Base-by-base conservation (phyloP, 2,329 filamentous ascomycete species). In the Colletotrichum aenigma region DNA sequence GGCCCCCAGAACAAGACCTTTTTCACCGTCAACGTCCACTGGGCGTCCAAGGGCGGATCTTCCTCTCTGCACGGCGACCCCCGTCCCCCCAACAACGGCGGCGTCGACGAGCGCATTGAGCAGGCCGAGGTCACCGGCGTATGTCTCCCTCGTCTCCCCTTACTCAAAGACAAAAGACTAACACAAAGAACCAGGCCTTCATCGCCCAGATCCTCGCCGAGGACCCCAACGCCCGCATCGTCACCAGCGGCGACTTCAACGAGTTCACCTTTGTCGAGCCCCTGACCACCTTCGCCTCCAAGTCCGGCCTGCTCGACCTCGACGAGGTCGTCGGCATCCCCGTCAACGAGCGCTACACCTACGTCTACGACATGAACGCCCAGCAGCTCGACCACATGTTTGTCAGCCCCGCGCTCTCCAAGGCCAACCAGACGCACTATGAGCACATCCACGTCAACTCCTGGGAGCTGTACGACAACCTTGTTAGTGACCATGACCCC, bases 21-120 rank as follows among this genome's bases (percentile, higher is more conserved):
- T 84, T 95, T 94, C 83, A 94, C 93, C 4, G 87, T 95, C 77
- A 94, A 95, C 80, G 91, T 94, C 52, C 93, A 95, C 84, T 91
- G 91, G 79, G 88, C 87, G 1, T 91, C 89, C 79, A 95, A 95
- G 84, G 92, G 92, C 32, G 93, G 93, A 48, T 90, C 91, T 26
- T 90, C 91, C 7, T 89, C 90, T 9, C 83, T 94, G 12, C 89
- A 94, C 76, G 93, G 93, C 9, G 93, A 95, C 79, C 85, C 88
- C 1, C 87, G 93, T 10, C 91, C 93, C 2, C 93, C 93, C 0
- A 86, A 93, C 12, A 95, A 95, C 81, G 89, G 89, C 10, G 93
- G 89, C 9, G 88, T 94, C 1, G 88, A 88, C 16, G 87, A 89
- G 78, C 87, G 93, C 26, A 84, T 84, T 2, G 81, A 83, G 32